Evolutionary conservation across 768 basidiomycete genomes (phyloP), one percentile per base, ranked within the genome.

Genomic region (Mycena kentingensis): DNA sequence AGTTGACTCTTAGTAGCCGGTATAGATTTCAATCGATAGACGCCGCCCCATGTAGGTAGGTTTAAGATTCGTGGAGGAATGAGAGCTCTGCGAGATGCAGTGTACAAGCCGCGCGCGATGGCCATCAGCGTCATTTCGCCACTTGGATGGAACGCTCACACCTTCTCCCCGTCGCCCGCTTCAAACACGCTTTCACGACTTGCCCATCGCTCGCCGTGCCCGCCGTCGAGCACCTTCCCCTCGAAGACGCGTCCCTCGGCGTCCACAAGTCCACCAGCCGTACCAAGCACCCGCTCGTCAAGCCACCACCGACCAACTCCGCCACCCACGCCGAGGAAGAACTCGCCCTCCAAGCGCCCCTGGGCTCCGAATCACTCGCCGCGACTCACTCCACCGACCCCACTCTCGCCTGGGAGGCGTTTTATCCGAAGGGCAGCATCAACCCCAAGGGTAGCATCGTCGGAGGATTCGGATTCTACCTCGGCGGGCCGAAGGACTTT

Each of bases 401-500:
- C 2, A 47, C 49, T 3, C 38, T 48, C 7, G 82, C 83, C 18
- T 87, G 84, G 84, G 82, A 86, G 62, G 83, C 84, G 0, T 68
- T 76, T 19, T 88, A 82, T 58, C 79, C 82, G 0, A 62, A 74
- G 50, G 85, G 84, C 0, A 84, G 82, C 63, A 78, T 84, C 57
- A 85, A 82, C 51, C 85, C 85, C 4, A 69, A 70, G 12, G 76
- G 66, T 2, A 47, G 66, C 2, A 71, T 79, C 4, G 76, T 77
- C 2, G 84, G 85, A 1, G 88, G 88, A 4, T 87, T 88, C 59
- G 80, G 84, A 2, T 86, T 90, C 67, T 88, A 90, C 67, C 62
- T 88, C 18, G 65, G 70, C 35, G 88, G 87, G 0, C 80, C 84
- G 4, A 46, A 64, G 2, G 59, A 64, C 15, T 83, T 84, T 51